These are phyloP conservation scores for Aspergillus novoparasiticus DNA, from an alignment of 2,329 filamentous ascomycete species.

Conservation along the genomic window DNA sequence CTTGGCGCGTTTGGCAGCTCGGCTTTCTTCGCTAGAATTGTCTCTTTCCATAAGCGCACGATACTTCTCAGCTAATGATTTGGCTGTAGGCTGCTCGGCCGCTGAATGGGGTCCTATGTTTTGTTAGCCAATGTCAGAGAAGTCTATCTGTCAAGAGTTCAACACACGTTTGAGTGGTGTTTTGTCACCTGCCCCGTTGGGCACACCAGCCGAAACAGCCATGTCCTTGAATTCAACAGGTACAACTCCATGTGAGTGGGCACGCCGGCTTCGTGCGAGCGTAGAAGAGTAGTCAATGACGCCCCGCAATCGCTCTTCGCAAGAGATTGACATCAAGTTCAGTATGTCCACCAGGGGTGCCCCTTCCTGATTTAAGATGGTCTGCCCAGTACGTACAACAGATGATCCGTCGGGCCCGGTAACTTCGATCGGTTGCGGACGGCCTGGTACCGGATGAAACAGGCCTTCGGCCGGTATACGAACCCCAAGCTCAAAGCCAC, in stretches of 20 bases:
- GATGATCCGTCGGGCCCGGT: conserved; percentile 64
- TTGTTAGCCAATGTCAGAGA: conserved; percentile 17
- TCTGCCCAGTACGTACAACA: conserved; percentile 66
- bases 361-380: conserved; percentile 68
- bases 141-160: conserved; percentile 1
- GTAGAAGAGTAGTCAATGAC: conserved; percentile 76
- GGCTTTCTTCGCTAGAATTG: conserved; percentile 71
- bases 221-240: conserved; percentile 75
- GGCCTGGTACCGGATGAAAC: conserved; percentile 48
- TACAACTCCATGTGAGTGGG: conserved; percentile 76
- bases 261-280: conserved; percentile 71
- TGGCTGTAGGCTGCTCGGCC: conserved; percentile 45
- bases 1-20: conserved; percentile 67
- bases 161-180: conserved; percentile 43
- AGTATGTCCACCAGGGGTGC: conserved; percentile 79
- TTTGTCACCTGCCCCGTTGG: conserved; percentile 38
- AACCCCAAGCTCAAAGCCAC: conserved; percentile 61
- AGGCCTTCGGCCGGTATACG: conserved; percentile 60
- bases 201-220: conserved; percentile 49
- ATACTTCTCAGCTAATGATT: conserved; percentile 54
- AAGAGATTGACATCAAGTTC: conserved; percentile 77
- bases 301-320: conserved; percentile 75
- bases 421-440: conserved; percentile 51
- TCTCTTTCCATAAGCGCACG: conserved; percentile 68
- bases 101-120: conserved; percentile 39